Conservation (phyloP, 2,329 filamentous ascomycete species). For the Fusarium brevicatenulatum region DNA sequence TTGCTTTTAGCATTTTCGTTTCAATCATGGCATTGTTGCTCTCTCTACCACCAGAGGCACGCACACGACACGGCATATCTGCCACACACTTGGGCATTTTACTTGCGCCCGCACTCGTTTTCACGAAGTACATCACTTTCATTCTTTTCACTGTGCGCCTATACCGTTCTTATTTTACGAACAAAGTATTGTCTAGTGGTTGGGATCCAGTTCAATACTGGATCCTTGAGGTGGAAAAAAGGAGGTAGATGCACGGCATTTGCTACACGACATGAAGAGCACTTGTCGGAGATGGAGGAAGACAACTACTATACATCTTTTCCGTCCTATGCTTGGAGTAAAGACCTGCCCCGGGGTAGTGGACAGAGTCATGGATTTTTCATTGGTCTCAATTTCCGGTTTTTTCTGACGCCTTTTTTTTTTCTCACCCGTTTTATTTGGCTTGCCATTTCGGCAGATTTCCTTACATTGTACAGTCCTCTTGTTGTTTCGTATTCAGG, state of each 20-base stretch:
- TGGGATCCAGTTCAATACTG: constrained; percentile 16
- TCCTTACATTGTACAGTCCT: constrained; percentile 40
- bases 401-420: constrained; percentile 1
- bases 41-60: not conserved
- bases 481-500: constrained; percentile 34
- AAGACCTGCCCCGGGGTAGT: constrained; percentile 20
- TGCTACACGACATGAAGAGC: constrained; percentile 45
- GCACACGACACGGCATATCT: constrained; percentile 33
- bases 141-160: constrained; percentile 34
- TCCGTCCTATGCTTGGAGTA: constrained; percentile 40
- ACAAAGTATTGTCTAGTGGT: constrained; percentile 45
- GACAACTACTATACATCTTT: constrained; percentile 28
- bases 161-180: constrained; percentile 33
- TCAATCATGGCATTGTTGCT: constrained; percentile 32
- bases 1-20: constrained; percentile 36
- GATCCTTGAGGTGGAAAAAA: constrained; percentile 33
- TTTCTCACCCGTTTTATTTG: constrained; percentile 21
- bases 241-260: constrained; percentile 37
- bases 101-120: constrained; percentile 35
- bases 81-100: constrained; percentile 31
- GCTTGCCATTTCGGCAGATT: constrained; percentile 21
- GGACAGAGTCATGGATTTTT: constrained; percentile 25
- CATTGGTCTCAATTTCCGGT: constrained; percentile 16
- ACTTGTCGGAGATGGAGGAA: constrained; percentile 33
- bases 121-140: constrained; percentile 28